A percentile compares a stretch with the other conserved stretches of the same genome.
Evolutionary conservation across 768 basidiomycete species (phyloP).

Genomic region (Mrakia hoshinonis): DNA sequence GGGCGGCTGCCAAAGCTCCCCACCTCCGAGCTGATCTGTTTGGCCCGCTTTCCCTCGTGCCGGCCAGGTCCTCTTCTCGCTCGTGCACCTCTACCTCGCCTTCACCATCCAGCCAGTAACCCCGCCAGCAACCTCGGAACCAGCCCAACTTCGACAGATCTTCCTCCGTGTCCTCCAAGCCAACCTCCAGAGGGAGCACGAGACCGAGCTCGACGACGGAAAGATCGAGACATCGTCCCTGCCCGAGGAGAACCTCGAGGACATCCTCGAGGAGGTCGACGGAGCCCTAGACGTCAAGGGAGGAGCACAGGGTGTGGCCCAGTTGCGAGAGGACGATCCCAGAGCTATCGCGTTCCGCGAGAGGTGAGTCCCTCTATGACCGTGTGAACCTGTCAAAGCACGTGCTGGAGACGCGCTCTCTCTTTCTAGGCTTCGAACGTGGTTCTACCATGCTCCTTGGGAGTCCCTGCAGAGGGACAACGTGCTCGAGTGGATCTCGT

Average conservation of each 20-base stretch:
- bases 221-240: background rate
- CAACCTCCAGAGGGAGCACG: background rate
- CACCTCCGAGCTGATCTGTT: conserved; percentile 4
- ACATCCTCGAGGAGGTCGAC: conserved; percentile 2
- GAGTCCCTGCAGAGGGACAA: conserved; percentile 57
- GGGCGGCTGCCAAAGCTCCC: too few species aligned
- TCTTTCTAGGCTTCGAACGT: conserved; percentile 42
- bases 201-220: background rate
- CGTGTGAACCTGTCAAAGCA: background rate
- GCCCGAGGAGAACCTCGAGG: conserved; percentile 8
- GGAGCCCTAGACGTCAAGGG: background rate
- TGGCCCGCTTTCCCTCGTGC: background rate
- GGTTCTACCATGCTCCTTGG: conserved; percentile 69
- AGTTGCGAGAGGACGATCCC: conserved; percentile 56
- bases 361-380: background rate
- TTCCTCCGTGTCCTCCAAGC: conserved; percentile 2
- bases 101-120: background rate
- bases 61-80: conserved; percentile 17
- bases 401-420: conserved; percentile 23
- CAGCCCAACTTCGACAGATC: background rate
- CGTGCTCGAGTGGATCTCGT: conserved; percentile 67
- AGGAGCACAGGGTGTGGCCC: conserved; percentile 38
- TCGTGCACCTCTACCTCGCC: background rate
- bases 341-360: conserved; percentile 51
- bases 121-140: background rate